These are phyloP conservation scores for Nicotiana sylvestris DNA, from an alignment of 257 asterid genomes.

Conservation along the genomic window DNA sequence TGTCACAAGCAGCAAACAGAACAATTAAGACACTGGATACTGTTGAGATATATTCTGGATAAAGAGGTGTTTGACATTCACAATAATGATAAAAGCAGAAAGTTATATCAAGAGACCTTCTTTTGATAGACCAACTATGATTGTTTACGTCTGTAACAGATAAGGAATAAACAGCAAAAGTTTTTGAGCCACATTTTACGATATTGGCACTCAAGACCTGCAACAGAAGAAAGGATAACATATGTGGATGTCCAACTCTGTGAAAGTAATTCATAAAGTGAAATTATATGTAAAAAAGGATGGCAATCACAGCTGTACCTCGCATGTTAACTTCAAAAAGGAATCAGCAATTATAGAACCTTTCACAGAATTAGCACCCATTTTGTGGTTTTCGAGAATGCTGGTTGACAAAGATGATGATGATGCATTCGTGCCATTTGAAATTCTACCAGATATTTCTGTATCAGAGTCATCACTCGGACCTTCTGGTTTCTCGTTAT, in stretches of 20 bases:
- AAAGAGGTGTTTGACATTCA: not conserved
- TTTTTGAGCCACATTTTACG: conserved; percentile 90
- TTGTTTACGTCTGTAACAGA: conserved; percentile 74
- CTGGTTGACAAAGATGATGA: conserved; percentile 61
- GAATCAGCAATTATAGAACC: conserved; percentile 61
- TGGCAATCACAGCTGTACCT: conserved; percentile 48
- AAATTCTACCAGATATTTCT: conserved; percentile 52
- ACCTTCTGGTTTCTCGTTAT: conserved; percentile 42
- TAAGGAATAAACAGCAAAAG: conserved; percentile 79
- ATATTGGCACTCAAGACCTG: conserved; percentile 89
- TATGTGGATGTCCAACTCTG: conserved; percentile 8
- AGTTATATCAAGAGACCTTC: conserved; percentile 55
- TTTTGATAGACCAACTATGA: conserved; percentile 92
- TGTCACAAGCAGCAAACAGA: conserved; percentile 29
- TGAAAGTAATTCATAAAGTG: not conserved
- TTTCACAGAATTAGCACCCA: conserved; percentile 55
- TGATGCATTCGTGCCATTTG: conserved; percentile 66
- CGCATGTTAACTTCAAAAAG: conserved; percentile 74
- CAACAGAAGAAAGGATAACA: conserved; percentile 23
- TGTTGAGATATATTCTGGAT: conserved; percentile 7
- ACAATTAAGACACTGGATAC: conserved; percentile 5
- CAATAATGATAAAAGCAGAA: conserved; percentile 9
- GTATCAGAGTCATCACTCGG: conserved; percentile 77
- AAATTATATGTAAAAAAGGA: not conserved
- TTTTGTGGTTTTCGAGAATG: conserved; percentile 53